These are phyloP conservation scores for Colletotrichum sp. DNA, from an alignment of 2,329 filamentous ascomycete genomes.

Conservation along the genomic window DNA sequence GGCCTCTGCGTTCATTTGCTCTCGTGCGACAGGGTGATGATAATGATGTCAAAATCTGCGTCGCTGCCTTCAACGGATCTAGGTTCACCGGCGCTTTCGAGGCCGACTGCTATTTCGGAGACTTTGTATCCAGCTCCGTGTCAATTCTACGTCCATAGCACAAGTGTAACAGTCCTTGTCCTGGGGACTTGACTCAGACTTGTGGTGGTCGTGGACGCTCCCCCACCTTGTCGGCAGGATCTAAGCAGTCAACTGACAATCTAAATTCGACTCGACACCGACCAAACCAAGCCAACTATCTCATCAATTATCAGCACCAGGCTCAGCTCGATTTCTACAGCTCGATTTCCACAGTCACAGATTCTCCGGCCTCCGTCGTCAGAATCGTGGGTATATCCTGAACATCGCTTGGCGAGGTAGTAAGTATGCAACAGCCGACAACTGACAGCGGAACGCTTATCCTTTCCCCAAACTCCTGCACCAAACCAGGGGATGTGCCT, in stretches of 20 bases:
- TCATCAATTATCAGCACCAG: not conserved
- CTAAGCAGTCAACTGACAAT: not conserved
- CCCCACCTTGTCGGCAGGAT: not conserved
- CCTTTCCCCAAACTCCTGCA: not conserved
- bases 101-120: not conserved
- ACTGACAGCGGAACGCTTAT: not conserved
- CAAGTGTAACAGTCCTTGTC: not conserved
- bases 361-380: not conserved
- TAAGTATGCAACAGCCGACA: not conserved
- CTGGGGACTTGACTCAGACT: not conserved
- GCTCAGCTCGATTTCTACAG: not conserved
- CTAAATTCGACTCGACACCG: not conserved
- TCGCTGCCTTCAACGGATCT: not conserved
- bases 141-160: not conserved
- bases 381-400: too few relatives aligned
- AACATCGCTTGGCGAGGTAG: not conserved
- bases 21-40: not conserved
- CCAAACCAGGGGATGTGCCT: not conserved
- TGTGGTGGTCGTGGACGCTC: not conserved
- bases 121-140: not conserved
- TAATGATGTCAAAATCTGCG: not conserved
- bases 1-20: not conserved
- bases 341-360: not conserved
- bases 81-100: not conserved
- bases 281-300: not conserved